Evolutionary conservation across 1,139 yeast genomes (phyloP).

Genomic region (Hemisphaericaspora lyxosophila): DNA sequence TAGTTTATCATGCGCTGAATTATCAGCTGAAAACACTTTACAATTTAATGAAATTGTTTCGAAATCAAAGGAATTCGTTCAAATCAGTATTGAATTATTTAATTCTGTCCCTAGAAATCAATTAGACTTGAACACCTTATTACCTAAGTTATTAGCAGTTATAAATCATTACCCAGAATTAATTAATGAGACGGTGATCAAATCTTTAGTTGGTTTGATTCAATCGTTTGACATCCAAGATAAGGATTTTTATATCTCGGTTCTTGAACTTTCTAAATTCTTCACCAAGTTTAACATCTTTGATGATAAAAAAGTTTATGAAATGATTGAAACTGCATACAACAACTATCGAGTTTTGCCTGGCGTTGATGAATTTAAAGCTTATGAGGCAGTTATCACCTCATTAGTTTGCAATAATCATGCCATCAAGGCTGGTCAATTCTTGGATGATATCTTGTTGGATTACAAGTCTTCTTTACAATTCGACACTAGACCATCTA

Average conservation of each 20-base stretch:
- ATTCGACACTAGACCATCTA: constrained; percentile 18
- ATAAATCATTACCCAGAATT: constrained; percentile 31
- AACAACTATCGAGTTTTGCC: constrained; percentile 20
- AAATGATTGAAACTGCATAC: constrained; percentile 29
- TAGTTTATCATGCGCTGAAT: constrained; percentile 29
- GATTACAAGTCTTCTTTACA: constrained; percentile 27
- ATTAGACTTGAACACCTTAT: constrained; percentile 25
- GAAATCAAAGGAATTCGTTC: constrained; percentile 62
- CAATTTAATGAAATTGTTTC: constrained; percentile 28
- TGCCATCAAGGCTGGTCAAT: constrained; percentile 49
- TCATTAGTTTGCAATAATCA: constrained; percentile 53
- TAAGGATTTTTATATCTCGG: constrained; percentile 6
- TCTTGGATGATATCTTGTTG: constrained; percentile 48
- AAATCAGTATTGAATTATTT: constrained; percentile 62
- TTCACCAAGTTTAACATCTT: constrained; percentile 21
- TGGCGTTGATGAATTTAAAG: constrained; percentile 37
- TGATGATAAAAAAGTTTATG: constrained; percentile 21
- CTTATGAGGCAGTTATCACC: constrained; percentile 52
- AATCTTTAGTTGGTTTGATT: constrained; percentile 7
- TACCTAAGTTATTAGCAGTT: constrained; percentile 29
- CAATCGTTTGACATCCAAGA: constrained; percentile 2
- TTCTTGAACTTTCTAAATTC: constrained; percentile 23
- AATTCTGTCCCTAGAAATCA: constrained; percentile 37
- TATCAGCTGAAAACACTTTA: constrained; percentile 14
- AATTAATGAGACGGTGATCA: constrained; percentile 23